Evolutionary conservation across 495 filamentous ascomycete species (phyloP), one percentile per base, ranked within the genome.

Genomic region (Xylaria venustula): DNA sequence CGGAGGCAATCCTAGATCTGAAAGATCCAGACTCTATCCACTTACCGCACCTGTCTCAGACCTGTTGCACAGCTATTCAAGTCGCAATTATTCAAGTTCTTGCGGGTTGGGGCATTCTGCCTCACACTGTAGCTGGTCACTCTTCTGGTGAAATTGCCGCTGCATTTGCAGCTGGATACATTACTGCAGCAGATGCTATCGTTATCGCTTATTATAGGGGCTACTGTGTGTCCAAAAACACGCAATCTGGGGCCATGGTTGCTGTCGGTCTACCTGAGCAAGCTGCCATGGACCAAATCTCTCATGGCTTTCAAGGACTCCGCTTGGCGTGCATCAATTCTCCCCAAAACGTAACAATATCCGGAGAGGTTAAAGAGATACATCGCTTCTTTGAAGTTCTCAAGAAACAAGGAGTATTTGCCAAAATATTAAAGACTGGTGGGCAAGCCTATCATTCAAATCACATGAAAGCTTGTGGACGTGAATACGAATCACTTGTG

Each of bases 71-170:
- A 4, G 77, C 78, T 17, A 58, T 84, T 1, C 81, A 84, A 63
- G 62, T 84, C 9, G 79, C 75, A 1, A 58, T 89, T 40, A 77
- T 82, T 0, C 77, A 82, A n/a, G 58, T 88, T 1, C 64, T 88
- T 7, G 47, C 57, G 0, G 71, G 67, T 7, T 86, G 83, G 75
- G 77, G 77, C 32, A 71, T 88, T 19, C 53, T 34, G 2, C 80
- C 84, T 0, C 55, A 62, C 6, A 72, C 75, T 26, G 82, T 85
- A 0, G 74, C 85, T 0, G 86, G 86, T 3, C 85, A 89, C 62
- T 88, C 85, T 0, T 84, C 80, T 60, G 86, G 86, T 2, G 86
- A 88, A 61, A 88, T 88, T 58, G 79, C 73, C 23, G 82, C 81
- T 6, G 80, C 80, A 0, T 83, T 80, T 53, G 70, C 75, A 3